Conservation (phyloP, 2,329 filamentous ascomycete species). For the Aspergillus sojae region DNA sequence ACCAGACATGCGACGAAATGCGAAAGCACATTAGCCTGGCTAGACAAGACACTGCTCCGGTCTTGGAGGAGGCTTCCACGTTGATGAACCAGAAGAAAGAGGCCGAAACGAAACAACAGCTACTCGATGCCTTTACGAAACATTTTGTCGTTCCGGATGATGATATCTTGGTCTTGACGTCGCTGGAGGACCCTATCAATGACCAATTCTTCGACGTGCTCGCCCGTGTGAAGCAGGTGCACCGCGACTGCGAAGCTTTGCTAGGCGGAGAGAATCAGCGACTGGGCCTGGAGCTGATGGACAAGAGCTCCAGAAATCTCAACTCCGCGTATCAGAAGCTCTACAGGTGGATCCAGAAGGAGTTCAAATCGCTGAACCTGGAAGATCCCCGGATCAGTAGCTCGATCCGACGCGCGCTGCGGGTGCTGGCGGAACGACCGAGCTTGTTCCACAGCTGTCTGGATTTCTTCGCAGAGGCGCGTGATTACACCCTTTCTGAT, state of each 20-base stretch:
- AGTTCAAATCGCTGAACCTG: slow-evolving; percentile 88
- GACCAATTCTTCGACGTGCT: slow-evolving; percentile 81
- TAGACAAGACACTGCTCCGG: slow-evolving; percentile 71
- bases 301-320: slow-evolving; percentile 82
- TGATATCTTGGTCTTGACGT: slow-evolving; percentile 74
- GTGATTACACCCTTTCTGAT: slow-evolving; percentile 84
- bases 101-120: slow-evolving; percentile 75
- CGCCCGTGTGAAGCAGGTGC: slow-evolving; percentile 79
- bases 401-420: slow-evolving; percentile 78
- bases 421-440: slow-evolving; percentile 85
- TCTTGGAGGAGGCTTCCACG: slow-evolving; percentile 74
- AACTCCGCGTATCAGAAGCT: slow-evolving; percentile 93
- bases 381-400: slow-evolving; percentile 92
- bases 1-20: slow-evolving; percentile 79
- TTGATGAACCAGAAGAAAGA: slow-evolving; percentile 74
- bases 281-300: slow-evolving; percentile 86
- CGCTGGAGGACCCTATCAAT: slow-evolving; percentile 78
- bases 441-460: slow-evolving; percentile 91
- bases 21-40: slow-evolving; percentile 75
- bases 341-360: slow-evolving; percentile 90
- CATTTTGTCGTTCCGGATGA: slow-evolving; percentile 86
- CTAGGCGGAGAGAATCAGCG: slow-evolving; percentile 89
- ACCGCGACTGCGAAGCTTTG: slow-evolving; percentile 83
- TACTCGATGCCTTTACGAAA: slow-evolving; percentile 74
- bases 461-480: slow-evolving; percentile 87